A percentile compares a stretch with the other conserved stretches of the same genome.
Evolutionary conservation across 1,139 yeast species (phyloP).

Genomic region (Blastobotrys buckinghamii): DNA sequence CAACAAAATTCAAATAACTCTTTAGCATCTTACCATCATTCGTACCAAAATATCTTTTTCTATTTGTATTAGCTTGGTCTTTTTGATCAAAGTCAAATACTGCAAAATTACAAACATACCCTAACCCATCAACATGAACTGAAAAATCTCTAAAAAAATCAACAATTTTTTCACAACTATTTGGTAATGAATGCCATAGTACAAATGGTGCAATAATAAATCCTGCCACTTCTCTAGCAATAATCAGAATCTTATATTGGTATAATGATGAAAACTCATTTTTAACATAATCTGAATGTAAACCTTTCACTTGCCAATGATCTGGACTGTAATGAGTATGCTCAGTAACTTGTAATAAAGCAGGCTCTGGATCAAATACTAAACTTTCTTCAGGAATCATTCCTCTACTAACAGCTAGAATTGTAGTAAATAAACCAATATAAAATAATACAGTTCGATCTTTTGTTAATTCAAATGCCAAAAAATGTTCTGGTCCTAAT

Average conservation of each 20-base stretch:
- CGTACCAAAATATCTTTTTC: constrained; percentile 32
- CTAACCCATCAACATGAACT: constrained; percentile 88
- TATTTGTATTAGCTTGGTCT: constrained; percentile 46
- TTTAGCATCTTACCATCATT: constrained; percentile 89
- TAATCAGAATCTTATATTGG: constrained; percentile 65
- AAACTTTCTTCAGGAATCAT: constrained; percentile 56
- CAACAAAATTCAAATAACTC: constrained; percentile 80
- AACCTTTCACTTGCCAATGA: constrained; percentile 68
- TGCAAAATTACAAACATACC: constrained; percentile 91
- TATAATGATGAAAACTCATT: constrained; percentile 74
- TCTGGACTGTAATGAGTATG: constrained; percentile 87
- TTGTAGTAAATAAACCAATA: constrained; percentile 77
- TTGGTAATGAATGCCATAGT: constrained; percentile 75
- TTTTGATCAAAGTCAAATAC: constrained; percentile 71
- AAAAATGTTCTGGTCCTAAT: constrained; percentile 86
- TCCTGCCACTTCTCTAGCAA: constrained; percentile 73
- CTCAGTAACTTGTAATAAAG: constrained; percentile 68
- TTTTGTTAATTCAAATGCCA: constrained; percentile 80
- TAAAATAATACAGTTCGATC: constrained; percentile 81
- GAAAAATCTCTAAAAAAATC: constrained; percentile 89
- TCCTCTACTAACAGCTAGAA: constrained; percentile 67
- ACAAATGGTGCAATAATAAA: constrained; percentile 81
- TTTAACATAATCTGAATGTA: constrained; percentile 77
- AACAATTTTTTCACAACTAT: constrained; percentile 63
- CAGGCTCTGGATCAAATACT: constrained; percentile 87